Evolutionary conservation across 192 early-diverging fungal species (phyloP).

Genomic region (Phycomyces nitens): DNA sequence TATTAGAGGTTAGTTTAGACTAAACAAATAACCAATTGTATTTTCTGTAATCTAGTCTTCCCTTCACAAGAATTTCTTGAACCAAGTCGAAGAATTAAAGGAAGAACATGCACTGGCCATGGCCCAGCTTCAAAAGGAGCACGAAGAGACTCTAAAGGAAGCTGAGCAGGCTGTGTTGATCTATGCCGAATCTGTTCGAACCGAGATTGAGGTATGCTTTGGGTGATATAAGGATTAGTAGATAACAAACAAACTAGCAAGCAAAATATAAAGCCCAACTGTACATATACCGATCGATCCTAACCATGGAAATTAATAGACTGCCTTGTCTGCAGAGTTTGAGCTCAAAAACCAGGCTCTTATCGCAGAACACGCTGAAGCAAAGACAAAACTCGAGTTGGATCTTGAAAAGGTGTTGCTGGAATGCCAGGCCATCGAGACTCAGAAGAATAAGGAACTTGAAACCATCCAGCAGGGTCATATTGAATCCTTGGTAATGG

Average conservation of each 20-base stretch:
- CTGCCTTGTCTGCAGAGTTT: constrained; percentile 9
- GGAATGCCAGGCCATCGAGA: not conserved
- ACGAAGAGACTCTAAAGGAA: not conserved
- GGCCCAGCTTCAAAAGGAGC: not conserved
- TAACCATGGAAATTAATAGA: too few species aligned
- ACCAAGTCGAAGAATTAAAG: constrained; percentile 5
- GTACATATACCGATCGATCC: too few species aligned
- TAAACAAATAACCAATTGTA: too few species aligned
- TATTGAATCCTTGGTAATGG: not conserved
- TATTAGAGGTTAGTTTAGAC: too few species aligned
- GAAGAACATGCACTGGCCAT: constrained; percentile 11
- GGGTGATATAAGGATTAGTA: too few species aligned
- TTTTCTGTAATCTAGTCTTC: not conserved
- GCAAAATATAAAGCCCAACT: too few species aligned
- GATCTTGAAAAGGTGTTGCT: not conserved
- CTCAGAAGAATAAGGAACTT: not conserved
- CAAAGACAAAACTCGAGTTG: not conserved
- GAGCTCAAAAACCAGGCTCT: constrained; percentile 18
- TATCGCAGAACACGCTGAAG: constrained; percentile 4
- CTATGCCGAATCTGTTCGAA: constrained; percentile 7
- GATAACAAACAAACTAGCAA: too few species aligned
- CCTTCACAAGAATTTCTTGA: not conserved
- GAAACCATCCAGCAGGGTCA: not conserved
- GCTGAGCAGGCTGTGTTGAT: not conserved
- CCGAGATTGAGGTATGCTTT: constrained; percentile 10